Evolutionary conservation across 1,139 yeast species (phyloP).

Genomic region (Suhomyces maxii): DNA sequence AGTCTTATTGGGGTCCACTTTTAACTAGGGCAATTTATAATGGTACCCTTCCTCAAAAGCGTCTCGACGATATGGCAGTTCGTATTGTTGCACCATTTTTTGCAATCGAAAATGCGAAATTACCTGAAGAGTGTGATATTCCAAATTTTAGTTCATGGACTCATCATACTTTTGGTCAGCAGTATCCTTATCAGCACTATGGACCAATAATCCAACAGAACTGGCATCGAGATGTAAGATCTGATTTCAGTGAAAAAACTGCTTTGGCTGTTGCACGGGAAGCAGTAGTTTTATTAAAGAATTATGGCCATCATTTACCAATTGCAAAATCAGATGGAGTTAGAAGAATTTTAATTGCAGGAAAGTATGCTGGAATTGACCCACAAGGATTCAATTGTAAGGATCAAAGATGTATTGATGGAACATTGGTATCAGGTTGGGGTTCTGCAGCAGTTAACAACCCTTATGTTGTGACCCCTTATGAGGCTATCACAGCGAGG

Average conservation of each 20-base stretch:
- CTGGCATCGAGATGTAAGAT: slow-evolving; percentile 55
- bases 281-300: slow-evolving; percentile 55
- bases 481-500: slow-evolving; percentile 47
- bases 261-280: slow-evolving; percentile 59
- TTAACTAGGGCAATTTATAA: slow-evolving; percentile 57
- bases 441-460: slow-evolving; percentile 53
- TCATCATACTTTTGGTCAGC: slow-evolving; percentile 52
- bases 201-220: slow-evolving; percentile 57
- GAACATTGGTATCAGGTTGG: slow-evolving; percentile 25
- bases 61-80: slow-evolving; percentile 63
- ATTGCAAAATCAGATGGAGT: slow-evolving; percentile 44
- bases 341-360: slow-evolving; percentile 46
- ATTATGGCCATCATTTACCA: slow-evolving; percentile 52
- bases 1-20: slow-evolving; percentile 59
- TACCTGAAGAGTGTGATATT: slow-evolving; percentile 40
- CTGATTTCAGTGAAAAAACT: slow-evolving; percentile 47
- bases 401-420: slow-evolving; percentile 40
- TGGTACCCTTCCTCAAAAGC: slow-evolving; percentile 53
- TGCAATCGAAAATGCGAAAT: slow-evolving; percentile 33
- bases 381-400: slow-evolving; percentile 51
- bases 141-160: slow-evolving; percentile 68
- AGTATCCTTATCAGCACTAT: slow-evolving; percentile 51
- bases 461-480: slow-evolving; percentile 57
- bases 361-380: slow-evolving; percentile 49
- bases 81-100: slow-evolving; percentile 61